Conservation (phyloP, 228 moss, liverwort and hornwort species). For the Sphagnum fallax region DNA sequence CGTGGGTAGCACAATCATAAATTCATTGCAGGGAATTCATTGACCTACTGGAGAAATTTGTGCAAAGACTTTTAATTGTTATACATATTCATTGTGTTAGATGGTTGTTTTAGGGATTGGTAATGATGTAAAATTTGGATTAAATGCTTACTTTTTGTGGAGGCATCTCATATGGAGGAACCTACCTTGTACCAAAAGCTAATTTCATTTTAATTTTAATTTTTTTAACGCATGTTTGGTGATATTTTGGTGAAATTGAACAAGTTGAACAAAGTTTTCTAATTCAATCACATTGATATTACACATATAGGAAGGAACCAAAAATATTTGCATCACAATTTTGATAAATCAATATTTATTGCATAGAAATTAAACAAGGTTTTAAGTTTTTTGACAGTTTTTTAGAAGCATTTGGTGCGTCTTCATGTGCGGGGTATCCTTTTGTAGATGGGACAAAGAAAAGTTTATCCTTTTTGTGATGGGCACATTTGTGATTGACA, state of each 20-base stretch:
- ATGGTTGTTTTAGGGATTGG: not conserved
- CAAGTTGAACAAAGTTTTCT: not conserved
- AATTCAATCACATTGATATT: not conserved
- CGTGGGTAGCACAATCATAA: not conserved
- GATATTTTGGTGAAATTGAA: slow-evolving; percentile 1
- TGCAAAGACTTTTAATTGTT: not conserved
- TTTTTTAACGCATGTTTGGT: not conserved
- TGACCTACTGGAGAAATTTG: not conserved
- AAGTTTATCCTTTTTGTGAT: not conserved
- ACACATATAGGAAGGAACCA: not conserved
- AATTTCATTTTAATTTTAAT: not conserved
- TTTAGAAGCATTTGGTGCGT: not conserved
- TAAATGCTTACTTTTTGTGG: not conserved
- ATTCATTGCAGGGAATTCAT: not conserved
- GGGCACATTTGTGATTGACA: not conserved
- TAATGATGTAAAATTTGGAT: not conserved
- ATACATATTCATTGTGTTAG: not conserved
- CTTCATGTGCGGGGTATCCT: not conserved
- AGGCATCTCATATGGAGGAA: not conserved
- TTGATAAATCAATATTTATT: not conserved
- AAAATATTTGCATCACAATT: not conserved
- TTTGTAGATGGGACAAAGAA: not conserved
- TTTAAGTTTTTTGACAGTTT: not conserved
- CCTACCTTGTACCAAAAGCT: not conserved
- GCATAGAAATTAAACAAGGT: not conserved